Evolutionary conservation across 2,329 filamentous ascomycete genomes (phyloP).

Genomic region (Claviceps capensis): DNA sequence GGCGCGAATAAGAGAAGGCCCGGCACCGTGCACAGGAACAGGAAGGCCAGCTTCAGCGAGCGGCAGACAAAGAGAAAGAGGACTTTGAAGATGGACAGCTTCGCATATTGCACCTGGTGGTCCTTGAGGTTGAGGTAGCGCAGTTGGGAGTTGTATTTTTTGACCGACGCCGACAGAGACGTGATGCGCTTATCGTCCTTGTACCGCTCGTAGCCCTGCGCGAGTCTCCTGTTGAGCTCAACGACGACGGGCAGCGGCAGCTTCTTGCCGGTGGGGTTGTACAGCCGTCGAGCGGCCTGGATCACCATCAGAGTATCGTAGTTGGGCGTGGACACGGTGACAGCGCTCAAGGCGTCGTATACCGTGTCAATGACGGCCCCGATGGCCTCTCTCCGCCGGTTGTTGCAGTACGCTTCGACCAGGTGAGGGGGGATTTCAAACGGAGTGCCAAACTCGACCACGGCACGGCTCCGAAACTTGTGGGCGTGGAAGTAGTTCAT

Average conservation of each 20-base stretch:
- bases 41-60: slow-evolving; percentile 58
- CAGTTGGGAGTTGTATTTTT: slow-evolving; percentile 76
- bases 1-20: slow-evolving; percentile 79
- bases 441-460: slow-evolving; percentile 86
- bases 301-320: slow-evolving; percentile 96
- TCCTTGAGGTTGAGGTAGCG: slow-evolving; percentile 79
- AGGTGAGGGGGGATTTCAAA: slow-evolving; percentile 73
- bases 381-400: slow-evolving; percentile 76
- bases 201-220: slow-evolving; percentile 83
- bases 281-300: slow-evolving; percentile 82
- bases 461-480: slow-evolving; percentile 92
- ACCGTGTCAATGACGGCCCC: slow-evolving; percentile 74
- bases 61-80: slow-evolving; percentile 68
- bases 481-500: slow-evolving; percentile 99
- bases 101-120: slow-evolving; percentile 87
- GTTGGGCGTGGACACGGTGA: slow-evolving; percentile 84
- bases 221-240: slow-evolving; percentile 81
- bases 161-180: slow-evolving; percentile 59
- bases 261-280: slow-evolving; percentile 90
- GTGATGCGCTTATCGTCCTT: slow-evolving; percentile 81
- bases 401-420: slow-evolving; percentile 72
- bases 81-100: slow-evolving; percentile 64
- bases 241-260: slow-evolving; percentile 84
- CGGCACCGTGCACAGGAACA: slow-evolving; percentile 71
- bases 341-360: slow-evolving; percentile 70